Evolutionary conservation across 1,284 basidiomycete genomes (phyloP).

Genomic region (Puccinia novopanici): DNA sequence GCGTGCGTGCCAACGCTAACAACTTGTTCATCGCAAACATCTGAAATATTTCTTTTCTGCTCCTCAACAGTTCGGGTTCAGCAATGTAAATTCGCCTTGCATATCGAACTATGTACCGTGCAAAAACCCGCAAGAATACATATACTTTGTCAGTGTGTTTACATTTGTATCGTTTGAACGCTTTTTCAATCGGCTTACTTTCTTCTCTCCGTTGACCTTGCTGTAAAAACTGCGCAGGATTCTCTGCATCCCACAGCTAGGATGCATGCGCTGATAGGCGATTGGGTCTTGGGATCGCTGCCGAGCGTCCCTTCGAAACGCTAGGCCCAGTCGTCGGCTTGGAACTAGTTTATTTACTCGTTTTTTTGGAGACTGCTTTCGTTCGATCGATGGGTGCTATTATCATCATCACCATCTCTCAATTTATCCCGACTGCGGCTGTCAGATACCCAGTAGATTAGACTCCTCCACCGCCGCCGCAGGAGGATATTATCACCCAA

Average conservation of each 20-base stretch:
- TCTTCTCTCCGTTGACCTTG: background rate
- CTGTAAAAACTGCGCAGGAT: background rate
- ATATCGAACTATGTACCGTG: slow-evolving; percentile 11
- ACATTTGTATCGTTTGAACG: background rate
- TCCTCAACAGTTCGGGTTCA: slow-evolving; percentile 30
- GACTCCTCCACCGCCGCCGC: no score
- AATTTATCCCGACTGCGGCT: background rate
- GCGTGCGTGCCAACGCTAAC: background rate
- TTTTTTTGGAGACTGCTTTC: background rate
- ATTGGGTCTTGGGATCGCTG: slow-evolving; percentile 22
- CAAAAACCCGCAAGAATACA: slow-evolving; percentile 1
- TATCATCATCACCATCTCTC: background rate
- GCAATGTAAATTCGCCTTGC: slow-evolving; percentile 2
- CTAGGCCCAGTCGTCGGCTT: background rate
- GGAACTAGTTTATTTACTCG: background rate
- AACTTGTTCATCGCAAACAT: background rate
- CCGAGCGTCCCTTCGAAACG: background rate
- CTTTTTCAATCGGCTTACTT: background rate
- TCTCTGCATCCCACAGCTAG: slow-evolving; percentile 34
- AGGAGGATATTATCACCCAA: no score
- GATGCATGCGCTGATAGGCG: slow-evolving; percentile 41
- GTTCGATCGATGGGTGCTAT: background rate
- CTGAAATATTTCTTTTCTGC: background rate
- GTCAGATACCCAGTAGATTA: no score
- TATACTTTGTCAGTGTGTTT: slow-evolving; percentile 33